Percentiles rank a stretch among this genome's conserved stretches.
Conservation (phyloP, 352 stramenopile genomes). For the Phytophthora hybrid region DNA sequence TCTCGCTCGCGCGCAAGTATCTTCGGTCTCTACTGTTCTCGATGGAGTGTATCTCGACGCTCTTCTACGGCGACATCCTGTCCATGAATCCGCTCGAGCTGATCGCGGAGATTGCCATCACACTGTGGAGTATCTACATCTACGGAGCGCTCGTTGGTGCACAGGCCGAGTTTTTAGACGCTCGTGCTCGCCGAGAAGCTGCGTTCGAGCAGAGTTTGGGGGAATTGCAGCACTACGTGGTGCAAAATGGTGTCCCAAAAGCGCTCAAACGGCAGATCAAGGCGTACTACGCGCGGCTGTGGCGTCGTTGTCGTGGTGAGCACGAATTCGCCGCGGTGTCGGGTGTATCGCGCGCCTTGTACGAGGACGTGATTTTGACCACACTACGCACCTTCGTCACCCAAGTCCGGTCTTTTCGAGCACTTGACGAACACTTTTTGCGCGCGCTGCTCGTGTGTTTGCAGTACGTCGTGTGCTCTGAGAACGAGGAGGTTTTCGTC, state of each 20-base stretch:
- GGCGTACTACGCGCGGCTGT: constrained; percentile 73
- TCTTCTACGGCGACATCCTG: constrained; percentile 78
- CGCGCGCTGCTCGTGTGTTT: constrained; percentile 66
- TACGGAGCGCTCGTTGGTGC: constrained; percentile 71
- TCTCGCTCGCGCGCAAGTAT: constrained; percentile 70
- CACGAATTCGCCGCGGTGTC: constrained; percentile 58
- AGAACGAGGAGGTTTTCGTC: constrained; percentile 64
- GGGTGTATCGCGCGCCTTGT: constrained; percentile 54
- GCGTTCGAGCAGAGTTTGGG: constrained; percentile 70
- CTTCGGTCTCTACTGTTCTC: constrained; percentile 71
- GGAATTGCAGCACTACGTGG: constrained; percentile 74
- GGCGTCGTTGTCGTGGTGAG: constrained; percentile 54
- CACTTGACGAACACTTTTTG: constrained; percentile 67
- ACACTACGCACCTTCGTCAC: constrained; percentile 58
- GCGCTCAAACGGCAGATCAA: constrained; percentile 74
- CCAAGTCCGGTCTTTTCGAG: constrained; percentile 60
- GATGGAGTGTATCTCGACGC: constrained; percentile 70
- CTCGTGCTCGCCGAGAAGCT: constrained; percentile 52
- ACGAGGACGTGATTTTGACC: constrained; percentile 68
- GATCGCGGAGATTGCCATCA: constrained; percentile 59
- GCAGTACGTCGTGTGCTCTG: constrained; percentile 71
- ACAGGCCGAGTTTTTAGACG: constrained; percentile 60
- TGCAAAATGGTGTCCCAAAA: constrained; percentile 74
- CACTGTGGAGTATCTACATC: constrained; percentile 76
- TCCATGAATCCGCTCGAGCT: constrained; percentile 76